Evolutionary conservation across 768 basidiomycete species (phyloP), one percentile per base, ranked within the genome.

Genomic region (Naganishia onofrii): DNA sequence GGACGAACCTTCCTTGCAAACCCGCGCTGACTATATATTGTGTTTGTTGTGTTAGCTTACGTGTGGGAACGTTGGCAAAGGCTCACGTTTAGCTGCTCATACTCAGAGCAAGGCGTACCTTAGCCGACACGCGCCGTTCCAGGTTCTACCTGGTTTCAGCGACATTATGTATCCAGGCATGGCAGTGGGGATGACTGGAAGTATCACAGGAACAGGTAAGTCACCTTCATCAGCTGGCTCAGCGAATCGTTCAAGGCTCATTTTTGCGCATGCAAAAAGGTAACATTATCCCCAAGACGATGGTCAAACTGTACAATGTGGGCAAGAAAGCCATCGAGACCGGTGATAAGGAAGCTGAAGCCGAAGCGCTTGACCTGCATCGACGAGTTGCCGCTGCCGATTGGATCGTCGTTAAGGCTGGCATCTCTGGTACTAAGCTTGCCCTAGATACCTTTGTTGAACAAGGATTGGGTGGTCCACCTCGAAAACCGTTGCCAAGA

Each of bases 31-130:
- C 5, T 52, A 12, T 38, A 12, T 19, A 21, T 19, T 12, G 53
- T 52, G 12, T 31, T 6, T 21, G 31, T 29, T n/a, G 12, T 36
- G 6, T 34, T 57, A 90, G 81, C 84, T 93, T 28, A 92, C 92
- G 36, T 92, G 91, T 77, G 91, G 89, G 5, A 89, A 88, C 74
- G 87, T 93, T 69, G 90, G 91, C 26, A 93, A 92, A 79, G 86
- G 91, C 54, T 87, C 89, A 66, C 88, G 91, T 21, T 83, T 93
- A 53, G 85, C 88, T 15, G 85, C 87, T 4, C 82, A 85, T 38
- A 86, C 78, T 38, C 78, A 81, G 66, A 75, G 77, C 19, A 71
- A 73, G 21, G 78, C 73, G 32, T 83, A 78, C 77, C 73, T 77
- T 42, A 57, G 75, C 32, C 72, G 71, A 54, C 77, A 75, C 54